Base-by-base conservation (phyloP, 768 basidiomycete species). In the Naganishia vaughanmartiniae region DNA sequence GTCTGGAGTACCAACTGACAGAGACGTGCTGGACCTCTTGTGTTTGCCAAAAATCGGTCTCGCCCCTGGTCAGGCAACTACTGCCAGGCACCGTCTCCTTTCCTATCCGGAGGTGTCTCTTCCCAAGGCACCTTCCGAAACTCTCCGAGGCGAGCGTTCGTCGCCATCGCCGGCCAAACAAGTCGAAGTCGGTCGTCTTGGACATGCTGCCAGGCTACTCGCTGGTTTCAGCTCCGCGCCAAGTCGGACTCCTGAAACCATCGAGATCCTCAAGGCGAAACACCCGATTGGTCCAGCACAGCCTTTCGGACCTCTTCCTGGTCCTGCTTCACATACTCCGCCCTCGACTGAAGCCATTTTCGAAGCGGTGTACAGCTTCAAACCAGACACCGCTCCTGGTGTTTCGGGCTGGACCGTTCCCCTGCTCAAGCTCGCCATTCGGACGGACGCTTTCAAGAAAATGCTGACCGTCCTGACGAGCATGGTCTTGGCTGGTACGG, bases 401-500 rank as follows among this genome's bases (percentile, higher is more conserved):
- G 31, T 66, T 7, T 66, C 65, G 6, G 65, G 65, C 9, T 66
- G 65, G 65, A 66, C 65, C 9, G 65, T 53, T 28, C 45, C 45
- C 19, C n/a, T 66, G 48, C 65, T 66, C n/a, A 17, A 42, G 19
- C 11, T 53, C 11, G 65, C 48, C 42, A 51, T 46, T 10, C 65
- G 45, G 4, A 15, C 30, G n/a, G 36, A n/a, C 45, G 24, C 42
- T 3, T 39, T 66, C 31, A 46, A 42, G 42, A 15, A 48, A n/a
- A 53, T 53, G 42, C 45, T 66, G 14, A 33, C 30, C 39, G 51
- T 11, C 5, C 45, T 66, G 45, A 30, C 30, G 4, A 42, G 36
- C 45, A 46, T 33, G 30, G 24, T 66, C 45, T 6, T 66, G 4
- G 48, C 45, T 4, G 70, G 53, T 31, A 57, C 39, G 9, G 67